Evolutionary conservation across 331 rosid genomes (phyloP).

Genomic region (Saraca asoca): DNA sequence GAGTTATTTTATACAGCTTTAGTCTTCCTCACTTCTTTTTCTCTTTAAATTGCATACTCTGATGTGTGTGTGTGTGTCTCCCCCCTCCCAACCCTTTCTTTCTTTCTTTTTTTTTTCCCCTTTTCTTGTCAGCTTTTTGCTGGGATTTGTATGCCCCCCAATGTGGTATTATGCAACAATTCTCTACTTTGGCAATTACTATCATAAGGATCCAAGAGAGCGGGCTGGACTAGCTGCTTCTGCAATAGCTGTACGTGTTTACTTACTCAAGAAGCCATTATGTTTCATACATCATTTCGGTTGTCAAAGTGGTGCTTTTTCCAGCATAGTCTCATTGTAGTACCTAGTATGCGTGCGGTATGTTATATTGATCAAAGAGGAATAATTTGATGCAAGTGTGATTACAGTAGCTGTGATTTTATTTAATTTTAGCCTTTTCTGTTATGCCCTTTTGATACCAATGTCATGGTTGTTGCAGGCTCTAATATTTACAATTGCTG

Average conservation of each 20-base stretch:
- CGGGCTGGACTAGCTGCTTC: conserved; percentile 96
- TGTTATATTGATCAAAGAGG: too few species aligned
- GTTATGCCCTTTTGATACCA: too few species aligned
- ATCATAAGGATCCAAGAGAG: conserved; percentile 90
- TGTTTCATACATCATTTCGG: not conserved
- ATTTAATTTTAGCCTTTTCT: too few species aligned
- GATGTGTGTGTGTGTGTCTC: conserved; percentile 8
- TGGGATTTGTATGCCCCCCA: conserved; percentile 76
- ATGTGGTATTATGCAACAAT: conserved; percentile 88
- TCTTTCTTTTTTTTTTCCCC: too few species aligned
- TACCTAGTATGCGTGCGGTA: not conserved
- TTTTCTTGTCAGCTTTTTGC: conserved; percentile 60
- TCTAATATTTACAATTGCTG: conserved; percentile 52
- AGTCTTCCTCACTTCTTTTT: conserved; percentile 18
- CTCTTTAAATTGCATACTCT: conserved; percentile 9
- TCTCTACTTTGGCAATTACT: conserved; percentile 80
- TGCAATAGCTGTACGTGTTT: conserved; percentile 75
- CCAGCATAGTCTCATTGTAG: not conserved
- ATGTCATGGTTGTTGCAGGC: conserved; percentile 56
- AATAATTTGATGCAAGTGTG: too few species aligned
- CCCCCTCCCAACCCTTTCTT: conserved; percentile 4
- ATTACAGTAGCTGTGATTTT: too few species aligned
- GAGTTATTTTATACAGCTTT: conserved; percentile 36
- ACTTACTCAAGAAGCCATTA: conserved; percentile 15
- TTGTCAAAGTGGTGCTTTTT: conserved; percentile 10